Evolutionary conservation across 2,329 filamentous ascomycete genomes (phyloP).

Genomic region (Sarocladiaceae sp.): DNA sequence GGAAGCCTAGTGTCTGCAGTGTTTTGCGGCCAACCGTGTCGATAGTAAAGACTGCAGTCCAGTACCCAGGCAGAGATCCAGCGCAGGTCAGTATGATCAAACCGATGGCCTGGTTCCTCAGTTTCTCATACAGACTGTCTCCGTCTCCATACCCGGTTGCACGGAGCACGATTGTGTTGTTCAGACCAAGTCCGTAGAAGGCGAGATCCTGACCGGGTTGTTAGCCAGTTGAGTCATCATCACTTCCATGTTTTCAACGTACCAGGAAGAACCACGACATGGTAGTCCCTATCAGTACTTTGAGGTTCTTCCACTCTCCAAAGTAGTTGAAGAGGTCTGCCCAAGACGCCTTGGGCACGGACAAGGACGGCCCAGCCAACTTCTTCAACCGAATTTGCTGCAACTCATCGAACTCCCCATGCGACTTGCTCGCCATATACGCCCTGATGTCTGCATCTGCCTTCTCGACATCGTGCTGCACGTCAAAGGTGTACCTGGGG

Average conservation of each 20-base stretch:
- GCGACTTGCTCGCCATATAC: slow-evolving; percentile 43
- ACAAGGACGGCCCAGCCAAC: slow-evolving; percentile 42
- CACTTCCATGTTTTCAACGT: slow-evolving; percentile 13
- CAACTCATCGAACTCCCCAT: slow-evolving; percentile 41
- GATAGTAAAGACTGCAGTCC: slow-evolving; percentile 65
- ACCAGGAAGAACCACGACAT: slow-evolving; percentile 75
- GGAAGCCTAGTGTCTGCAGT: slow-evolving; percentile 61
- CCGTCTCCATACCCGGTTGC: slow-evolving; percentile 66
- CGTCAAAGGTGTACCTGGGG: slow-evolving; percentile 76
- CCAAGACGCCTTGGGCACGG: slow-evolving; percentile 64
- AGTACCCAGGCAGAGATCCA: slow-evolving; percentile 74
- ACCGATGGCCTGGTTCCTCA: slow-evolving; percentile 68
- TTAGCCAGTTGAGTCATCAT: neutral
- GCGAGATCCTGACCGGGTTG: slow-evolving; percentile 47
- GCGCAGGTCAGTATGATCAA: slow-evolving; percentile 73
- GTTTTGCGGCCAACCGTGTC: slow-evolving; percentile 73
- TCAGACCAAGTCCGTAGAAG: slow-evolving; percentile 67
- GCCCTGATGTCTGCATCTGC: slow-evolving; percentile 65
- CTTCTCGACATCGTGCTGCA: slow-evolving; percentile 68
- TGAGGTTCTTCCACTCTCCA: slow-evolving; percentile 60
- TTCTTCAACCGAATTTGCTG: slow-evolving; percentile 48
- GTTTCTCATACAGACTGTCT: slow-evolving; percentile 56
- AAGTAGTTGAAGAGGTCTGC: slow-evolving; percentile 63
- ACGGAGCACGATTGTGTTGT: slow-evolving; percentile 63
- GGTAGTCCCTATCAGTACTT: slow-evolving; percentile 68